Evolutionary conservation across 805 yeast species (phyloP), one percentile per base, ranked within the genome.

Genomic region (Candida stauntonica): DNA sequence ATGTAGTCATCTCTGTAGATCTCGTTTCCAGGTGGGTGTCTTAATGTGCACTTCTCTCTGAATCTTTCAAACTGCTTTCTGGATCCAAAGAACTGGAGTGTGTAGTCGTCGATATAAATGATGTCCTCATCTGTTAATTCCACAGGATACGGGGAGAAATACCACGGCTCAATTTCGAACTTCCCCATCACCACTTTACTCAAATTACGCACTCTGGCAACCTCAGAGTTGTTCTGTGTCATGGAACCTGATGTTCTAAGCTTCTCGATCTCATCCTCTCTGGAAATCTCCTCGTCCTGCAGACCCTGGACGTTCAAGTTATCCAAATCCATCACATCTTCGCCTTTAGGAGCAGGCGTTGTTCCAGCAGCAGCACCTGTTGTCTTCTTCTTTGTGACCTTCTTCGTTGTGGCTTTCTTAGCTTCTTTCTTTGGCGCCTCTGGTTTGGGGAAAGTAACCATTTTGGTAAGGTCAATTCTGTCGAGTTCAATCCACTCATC

Each of bases 11-110:
- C 98, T 35, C 99, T 70, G 61, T 93, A 93, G 17, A 93, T 89
- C 57, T 93, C 99, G 64, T 93, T 93, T 0, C 99, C 99, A 0
- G 99, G 99, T 1, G 99, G 99, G 55, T 91, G 98, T 57, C 82
- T 79, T 63, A 93, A 69, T 2, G 94, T 81, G 58, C 94, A 85
- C 57, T 93, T 93, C 19, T 77, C 61, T 55, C 98, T 72, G 64
- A 87, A 93, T 46, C 99, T 70, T 64, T 93, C 94, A 64, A 91
- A 93, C 62, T 89, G 98, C 54, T 85, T 86, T 45, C 73, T 69
- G 0, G 95, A 85, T 4, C 95, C 93, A 63, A 86, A 93, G 62
- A 86, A 93, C 42, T 86, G 79, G 42, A 93, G 62, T 3, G 96
- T 80, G 58, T 85, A 93, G 62, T 89, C 98, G 63, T 96, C 93